Evolutionary conservation across 768 basidiomycete species (phyloP).

Genomic region (Tephrocybe sp.): DNA sequence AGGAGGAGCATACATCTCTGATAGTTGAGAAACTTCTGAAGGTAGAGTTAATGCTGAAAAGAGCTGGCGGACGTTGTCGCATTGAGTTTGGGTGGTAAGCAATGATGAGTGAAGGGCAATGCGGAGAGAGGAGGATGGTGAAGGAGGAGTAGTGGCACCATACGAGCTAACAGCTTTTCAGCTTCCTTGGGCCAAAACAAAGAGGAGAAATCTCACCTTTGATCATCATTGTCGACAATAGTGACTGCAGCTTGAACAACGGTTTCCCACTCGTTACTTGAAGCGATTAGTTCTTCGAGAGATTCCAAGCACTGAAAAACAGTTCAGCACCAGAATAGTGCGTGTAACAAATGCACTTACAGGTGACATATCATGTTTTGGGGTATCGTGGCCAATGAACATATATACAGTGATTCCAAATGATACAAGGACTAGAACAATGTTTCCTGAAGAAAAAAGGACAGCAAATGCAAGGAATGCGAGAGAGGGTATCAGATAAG

Average conservation of each 20-base stretch:
- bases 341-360: constrained; percentile 34
- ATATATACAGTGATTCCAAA: constrained; percentile 37
- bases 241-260: constrained; percentile 67
- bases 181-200: constrained; percentile 2
- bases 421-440: constrained; percentile 36
- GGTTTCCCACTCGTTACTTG: constrained; percentile 73
- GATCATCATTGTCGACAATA: constrained; percentile 68
- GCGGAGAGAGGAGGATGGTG: constrained; percentile 58
- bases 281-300: constrained; percentile 62
- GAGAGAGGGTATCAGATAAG: constrained; percentile 39
- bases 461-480: constrained; percentile 36
- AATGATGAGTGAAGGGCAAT: constrained; percentile 72
- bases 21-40: constrained; percentile 67
- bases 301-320: constrained; percentile 55
- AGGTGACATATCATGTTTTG: constrained; percentile 50
- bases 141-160: constrained; percentile 42
- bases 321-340: constrained; percentile 6
- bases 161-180: constrained; percentile 21
- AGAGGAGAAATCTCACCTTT: constrained; percentile 40
- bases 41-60: constrained; percentile 75
- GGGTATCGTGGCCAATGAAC: constrained; percentile 29
- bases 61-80: constrained; percentile 77
- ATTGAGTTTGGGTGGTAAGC: constrained; percentile 74
- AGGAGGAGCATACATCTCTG: constrained; percentile 87
- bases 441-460: constrained; percentile 43